Evolutionary conservation across 306 rosid species (phyloP).

Genomic region (Vicia villosa): DNA sequence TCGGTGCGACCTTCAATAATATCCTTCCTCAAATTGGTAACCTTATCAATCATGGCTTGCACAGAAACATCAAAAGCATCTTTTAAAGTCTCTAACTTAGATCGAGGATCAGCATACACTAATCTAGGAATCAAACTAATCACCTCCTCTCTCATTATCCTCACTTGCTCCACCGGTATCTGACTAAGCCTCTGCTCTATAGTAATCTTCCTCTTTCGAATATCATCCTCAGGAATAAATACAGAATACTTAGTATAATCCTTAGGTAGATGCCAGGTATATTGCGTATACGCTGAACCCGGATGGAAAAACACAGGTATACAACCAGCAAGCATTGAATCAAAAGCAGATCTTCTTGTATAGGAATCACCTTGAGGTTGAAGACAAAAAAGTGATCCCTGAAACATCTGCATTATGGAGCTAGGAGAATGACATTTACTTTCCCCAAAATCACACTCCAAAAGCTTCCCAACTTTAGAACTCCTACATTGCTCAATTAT

Average conservation of each 20-base stretch:
- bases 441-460: conserved; percentile 98
- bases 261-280: conserved; percentile 99
- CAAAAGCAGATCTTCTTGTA: conserved; percentile 95
- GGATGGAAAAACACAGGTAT: conserved; percentile 99
- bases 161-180: conserved; percentile 73
- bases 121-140: conserved; percentile 80
- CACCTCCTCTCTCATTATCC: conserved; percentile 90
- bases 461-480: conserved; percentile 74
- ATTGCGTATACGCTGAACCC: conserved; percentile 93
- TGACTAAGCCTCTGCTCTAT: conserved; percentile 80
- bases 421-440: conserved; percentile 98
- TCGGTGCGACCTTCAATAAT: conserved; percentile 64
- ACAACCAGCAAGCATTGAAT: conserved; percentile 96
- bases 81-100: conserved; percentile 71
- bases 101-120: conserved; percentile 93
- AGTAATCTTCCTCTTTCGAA: conserved; percentile 70
- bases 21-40: conserved; percentile 83
- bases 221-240: conserved; percentile 87
- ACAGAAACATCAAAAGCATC: conserved; percentile 98
- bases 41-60: conserved; percentile 78
- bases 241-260: conserved; percentile 75
- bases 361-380: conserved; percentile 99
- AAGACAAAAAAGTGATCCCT: conserved; percentile 88
- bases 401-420: conserved; percentile 97
- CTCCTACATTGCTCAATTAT: conserved; percentile 80